Evolutionary conservation across 2,329 filamentous ascomycete species (phyloP).

Genomic region (Talaromyces sp.): DNA sequence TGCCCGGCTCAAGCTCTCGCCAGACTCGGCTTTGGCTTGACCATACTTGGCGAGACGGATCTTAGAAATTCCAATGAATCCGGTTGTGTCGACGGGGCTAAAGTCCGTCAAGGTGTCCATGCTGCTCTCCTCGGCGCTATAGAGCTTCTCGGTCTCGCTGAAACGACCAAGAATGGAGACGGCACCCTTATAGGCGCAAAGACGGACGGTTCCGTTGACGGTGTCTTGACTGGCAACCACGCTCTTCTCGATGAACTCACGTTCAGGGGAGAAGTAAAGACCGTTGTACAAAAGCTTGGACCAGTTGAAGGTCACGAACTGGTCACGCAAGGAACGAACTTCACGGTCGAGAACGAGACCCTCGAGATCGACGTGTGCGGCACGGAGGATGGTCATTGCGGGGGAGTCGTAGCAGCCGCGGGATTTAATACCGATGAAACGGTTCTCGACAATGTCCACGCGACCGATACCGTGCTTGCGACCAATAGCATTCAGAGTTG

Average conservation of each 20-base stretch:
- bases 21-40: constrained; percentile 33
- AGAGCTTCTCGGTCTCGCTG: constrained; percentile 66
- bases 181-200: constrained; percentile 62
- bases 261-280: constrained; percentile 65
- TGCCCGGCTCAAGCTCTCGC: constrained; percentile 23
- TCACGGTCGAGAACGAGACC: constrained; percentile 64
- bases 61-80: constrained; percentile 48
- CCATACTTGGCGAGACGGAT: constrained; percentile 35
- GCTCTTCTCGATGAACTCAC: constrained; percentile 64
- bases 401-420: constrained; percentile 70
- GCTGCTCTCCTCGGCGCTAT: constrained; percentile 59
- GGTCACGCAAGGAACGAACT: constrained; percentile 64
- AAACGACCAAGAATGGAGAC: constrained; percentile 48
- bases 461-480: constrained; percentile 69
- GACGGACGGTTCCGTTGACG: constrained; percentile 55
- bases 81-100: constrained; percentile 59
- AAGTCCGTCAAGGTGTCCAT: constrained; percentile 71
- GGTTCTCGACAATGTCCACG: constrained; percentile 78
- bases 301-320: constrained; percentile 63
- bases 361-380: constrained; percentile 58
- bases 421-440: constrained; percentile 74
- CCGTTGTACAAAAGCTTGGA: constrained; percentile 57
- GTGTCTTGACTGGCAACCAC: constrained; percentile 55
- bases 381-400: constrained; percentile 39
- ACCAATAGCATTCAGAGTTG: constrained; percentile 65